These are phyloP conservation scores for Carallia brachiata DNA, from an alignment of 345 rosid species.

Conservation along the genomic window DNA sequence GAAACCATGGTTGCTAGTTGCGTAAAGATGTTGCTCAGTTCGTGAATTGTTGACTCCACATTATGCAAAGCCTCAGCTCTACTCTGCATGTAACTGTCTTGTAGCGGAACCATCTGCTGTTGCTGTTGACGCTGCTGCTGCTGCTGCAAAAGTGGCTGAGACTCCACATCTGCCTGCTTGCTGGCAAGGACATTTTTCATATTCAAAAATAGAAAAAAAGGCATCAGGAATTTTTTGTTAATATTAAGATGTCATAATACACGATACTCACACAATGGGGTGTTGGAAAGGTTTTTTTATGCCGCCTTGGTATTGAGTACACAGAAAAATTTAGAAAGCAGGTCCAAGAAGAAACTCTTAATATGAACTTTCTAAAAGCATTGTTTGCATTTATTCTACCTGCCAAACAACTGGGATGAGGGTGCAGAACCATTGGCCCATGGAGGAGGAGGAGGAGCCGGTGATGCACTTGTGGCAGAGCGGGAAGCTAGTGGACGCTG, in stretches of 20 bases:
- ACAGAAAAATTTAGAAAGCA: too few species aligned
- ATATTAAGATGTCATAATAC: too few species aligned
- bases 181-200: conserved; percentile 26
- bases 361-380: neutral
- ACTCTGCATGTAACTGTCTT: conserved; percentile 83
- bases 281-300: too few species aligned
- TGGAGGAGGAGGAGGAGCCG: conserved; percentile 50
- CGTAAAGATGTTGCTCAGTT: conserved; percentile 65
- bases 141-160: conserved; percentile 52
- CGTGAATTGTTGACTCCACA: conserved; percentile 86
- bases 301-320: too few species aligned
- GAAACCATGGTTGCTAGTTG: conserved; percentile 86
- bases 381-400: conserved; percentile 27
- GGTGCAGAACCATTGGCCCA: conserved; percentile 66
- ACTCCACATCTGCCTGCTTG: conserved; percentile 53
- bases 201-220: too few species aligned
- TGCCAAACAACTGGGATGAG: conserved; percentile 45
- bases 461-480: conserved; percentile 47
- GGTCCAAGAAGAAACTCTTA: too few species aligned
- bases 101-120: conserved; percentile 68
- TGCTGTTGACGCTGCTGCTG: conserved; percentile 51
- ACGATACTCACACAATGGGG: too few species aligned
- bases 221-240: too few species aligned
- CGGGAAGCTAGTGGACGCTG: conserved; percentile 73
- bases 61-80: conserved; percentile 79